phyloP scores from a whole-genome alignment of 2,329 filamentous ascomycete species.

The Fusarium nelsonii region DNA sequence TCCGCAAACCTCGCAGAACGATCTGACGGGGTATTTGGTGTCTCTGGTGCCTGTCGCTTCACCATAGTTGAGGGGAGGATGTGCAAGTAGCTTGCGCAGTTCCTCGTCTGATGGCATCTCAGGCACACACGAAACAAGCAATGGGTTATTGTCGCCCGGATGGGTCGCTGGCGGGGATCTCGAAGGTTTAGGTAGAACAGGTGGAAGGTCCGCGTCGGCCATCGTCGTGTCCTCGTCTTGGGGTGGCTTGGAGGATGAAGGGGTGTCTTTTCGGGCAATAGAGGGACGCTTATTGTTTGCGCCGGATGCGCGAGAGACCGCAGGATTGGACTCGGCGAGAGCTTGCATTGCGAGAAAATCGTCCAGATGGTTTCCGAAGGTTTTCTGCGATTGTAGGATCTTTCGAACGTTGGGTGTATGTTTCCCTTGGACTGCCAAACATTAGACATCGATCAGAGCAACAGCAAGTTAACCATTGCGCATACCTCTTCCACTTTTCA shows the following conservation, averaged over 20 bases:
- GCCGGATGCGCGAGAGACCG: constrained; percentile 49
- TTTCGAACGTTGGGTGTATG: constrained; percentile 78
- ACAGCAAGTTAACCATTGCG: neutral
- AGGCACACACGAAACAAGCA: constrained; percentile 71
- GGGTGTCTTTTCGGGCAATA: constrained; percentile 47
- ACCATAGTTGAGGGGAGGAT: constrained; percentile 75
- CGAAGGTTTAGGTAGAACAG: constrained; percentile 54
- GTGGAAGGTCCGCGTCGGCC: constrained; percentile 45
- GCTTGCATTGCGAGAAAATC: constrained; percentile 77
- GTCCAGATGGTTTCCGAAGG: constrained; percentile 84
- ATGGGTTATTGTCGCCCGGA: constrained; percentile 65
- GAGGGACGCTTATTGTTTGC: constrained; percentile 49
- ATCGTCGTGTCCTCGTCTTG: constrained; percentile 48
- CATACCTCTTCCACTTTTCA: constrained; percentile 62
- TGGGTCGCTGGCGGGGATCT: constrained; percentile 55
- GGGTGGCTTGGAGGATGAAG: constrained; percentile 34
- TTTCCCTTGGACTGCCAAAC: constrained; percentile 60
- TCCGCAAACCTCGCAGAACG: constrained; percentile 83
- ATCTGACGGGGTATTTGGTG: constrained; percentile 66
- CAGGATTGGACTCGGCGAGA: constrained; percentile 56
- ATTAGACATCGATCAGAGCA: constrained; percentile 14
- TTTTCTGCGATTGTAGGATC: constrained; percentile 84
- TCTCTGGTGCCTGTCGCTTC: constrained; percentile 68
- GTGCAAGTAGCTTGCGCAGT: constrained; percentile 72
- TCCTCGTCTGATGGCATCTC: constrained; percentile 69